Evolutionary conservation across 192 early-diverging fungal genomes (phyloP).

Genomic region (Phlyctochytrium planicorne): DNA sequence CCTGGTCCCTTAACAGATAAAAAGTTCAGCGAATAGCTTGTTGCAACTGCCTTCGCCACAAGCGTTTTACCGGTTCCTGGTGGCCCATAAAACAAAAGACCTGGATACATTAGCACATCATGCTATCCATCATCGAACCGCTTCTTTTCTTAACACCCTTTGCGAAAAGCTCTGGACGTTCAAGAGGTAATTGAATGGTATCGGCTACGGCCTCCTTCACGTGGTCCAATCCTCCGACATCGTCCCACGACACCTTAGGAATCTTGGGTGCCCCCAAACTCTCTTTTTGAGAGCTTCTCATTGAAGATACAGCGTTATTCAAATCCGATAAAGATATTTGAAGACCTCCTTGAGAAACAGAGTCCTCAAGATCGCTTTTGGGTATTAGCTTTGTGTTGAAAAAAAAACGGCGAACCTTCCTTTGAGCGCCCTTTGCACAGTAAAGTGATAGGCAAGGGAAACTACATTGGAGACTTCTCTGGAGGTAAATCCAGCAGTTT

Average conservation of each 20-base stretch:
- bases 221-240: slow-evolving; percentile 91
- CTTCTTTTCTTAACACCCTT: slow-evolving; percentile 92
- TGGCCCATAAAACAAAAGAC: slow-evolving; percentile 90
- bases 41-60: slow-evolving; percentile 98
- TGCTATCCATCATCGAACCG: slow-evolving; percentile 41
- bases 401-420: neutral
- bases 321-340: slow-evolving; percentile 78
- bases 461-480: neutral
- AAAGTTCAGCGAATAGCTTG: slow-evolving; percentile 96
- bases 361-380: slow-evolving; percentile 43
- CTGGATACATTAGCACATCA: slow-evolving; percentile 13
- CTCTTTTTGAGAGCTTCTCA: slow-evolving; percentile 82
- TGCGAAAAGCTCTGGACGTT: slow-evolving; percentile 94
- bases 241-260: slow-evolving; percentile 96
- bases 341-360: slow-evolving; percentile 69
- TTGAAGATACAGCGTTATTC: slow-evolving; percentile 72
- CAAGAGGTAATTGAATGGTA: slow-evolving; percentile 93
- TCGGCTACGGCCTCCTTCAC: slow-evolving; percentile 94
- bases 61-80: slow-evolving; percentile 99
- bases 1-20: slow-evolving; percentile 97
- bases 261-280: slow-evolving; percentile 93
- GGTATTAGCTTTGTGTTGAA: neutral
- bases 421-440: slow-evolving; percentile 5
- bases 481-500: neutral
- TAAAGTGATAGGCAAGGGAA: neutral